Evolutionary conservation across 306 rosid species (phyloP).

Genomic region (Vachellia pachyceras): DNA sequence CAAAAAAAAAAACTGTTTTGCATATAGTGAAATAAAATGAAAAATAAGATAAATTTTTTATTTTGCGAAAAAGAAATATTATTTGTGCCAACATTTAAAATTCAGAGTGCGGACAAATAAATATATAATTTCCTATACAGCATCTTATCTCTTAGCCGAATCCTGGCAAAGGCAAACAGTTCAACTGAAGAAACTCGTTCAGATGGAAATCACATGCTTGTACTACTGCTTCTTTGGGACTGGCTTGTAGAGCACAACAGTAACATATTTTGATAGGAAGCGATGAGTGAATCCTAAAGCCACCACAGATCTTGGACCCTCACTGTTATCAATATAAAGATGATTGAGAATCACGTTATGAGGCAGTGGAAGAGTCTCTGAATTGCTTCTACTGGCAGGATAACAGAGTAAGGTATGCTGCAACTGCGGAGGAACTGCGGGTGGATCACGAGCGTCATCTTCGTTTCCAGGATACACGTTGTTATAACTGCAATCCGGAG

Average conservation of each 20-base stretch:
- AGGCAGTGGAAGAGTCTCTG: conserved; percentile 71
- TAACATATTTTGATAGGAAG: conserved; percentile 80
- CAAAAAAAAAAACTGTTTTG: no score
- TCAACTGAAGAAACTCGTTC: background rate
- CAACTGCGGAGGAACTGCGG: conserved; percentile 78
- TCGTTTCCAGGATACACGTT: conserved; percentile 70
- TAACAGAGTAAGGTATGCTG: conserved; percentile 64
- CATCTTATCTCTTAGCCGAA: conserved; percentile 11
- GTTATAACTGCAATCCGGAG: conserved; percentile 88
- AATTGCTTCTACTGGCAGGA: conserved; percentile 58
- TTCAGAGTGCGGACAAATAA: background rate
- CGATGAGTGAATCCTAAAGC: conserved; percentile 95
- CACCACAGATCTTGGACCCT: conserved; percentile 79
- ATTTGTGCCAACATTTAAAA: background rate
- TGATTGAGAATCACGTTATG: conserved; percentile 77
- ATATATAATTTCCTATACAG: conserved; percentile 31
- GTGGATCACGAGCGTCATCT: conserved; percentile 93
- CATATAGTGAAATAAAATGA: no score
- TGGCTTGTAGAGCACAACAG: conserved; percentile 95
- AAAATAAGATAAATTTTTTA: no score
- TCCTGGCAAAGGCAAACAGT: conserved; percentile 43
- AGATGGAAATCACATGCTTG: conserved; percentile 44
- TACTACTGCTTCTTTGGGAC: conserved; percentile 75
- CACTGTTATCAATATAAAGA: conserved; percentile 88
- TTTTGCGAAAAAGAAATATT: background rate